A percentile compares a stretch with the other conserved stretches of the same genome.
These are phyloP conservation scores for Trypanosoma avium DNA, from an alignment of 208 protist genomes.

Conservation along the genomic window DNA sequence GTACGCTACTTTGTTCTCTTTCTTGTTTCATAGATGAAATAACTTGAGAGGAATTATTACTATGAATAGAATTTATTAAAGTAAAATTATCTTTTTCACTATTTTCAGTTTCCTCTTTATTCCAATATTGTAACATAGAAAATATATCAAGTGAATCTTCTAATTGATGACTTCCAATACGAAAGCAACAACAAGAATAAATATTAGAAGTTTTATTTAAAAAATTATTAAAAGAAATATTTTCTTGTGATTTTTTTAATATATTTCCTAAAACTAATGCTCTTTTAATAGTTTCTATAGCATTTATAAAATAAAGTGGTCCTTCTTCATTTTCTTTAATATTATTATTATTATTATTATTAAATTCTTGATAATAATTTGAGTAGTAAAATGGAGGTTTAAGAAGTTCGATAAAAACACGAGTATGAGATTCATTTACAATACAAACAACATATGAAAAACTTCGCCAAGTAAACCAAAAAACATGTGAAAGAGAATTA, in stretches of 20 bases:
- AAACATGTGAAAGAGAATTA: constrained; percentile 7
- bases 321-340: background rate
- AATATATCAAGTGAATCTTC: constrained; percentile 7
- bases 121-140: background rate
- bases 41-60: no score
- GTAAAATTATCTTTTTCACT: no score
- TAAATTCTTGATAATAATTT: no score
- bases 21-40: no score
- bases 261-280: no score
- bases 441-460: constrained; percentile 16
- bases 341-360: no score
- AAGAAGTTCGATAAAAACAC: background rate
- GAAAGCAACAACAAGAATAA: background rate
- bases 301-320: background rate
- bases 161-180: constrained; percentile 10
- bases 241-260: background rate
- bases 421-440: background rate
- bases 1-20: background rate
- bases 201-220: background rate
- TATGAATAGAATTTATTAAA: no score
- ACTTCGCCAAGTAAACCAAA: constrained; percentile 10
- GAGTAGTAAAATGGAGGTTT: background rate
- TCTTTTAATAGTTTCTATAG: background rate
- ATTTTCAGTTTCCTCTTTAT: no score
- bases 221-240: background rate